phyloP scores from a whole-genome alignment of 2,329 filamentous ascomycete genomes.

The Penicillium sp. region DNA sequence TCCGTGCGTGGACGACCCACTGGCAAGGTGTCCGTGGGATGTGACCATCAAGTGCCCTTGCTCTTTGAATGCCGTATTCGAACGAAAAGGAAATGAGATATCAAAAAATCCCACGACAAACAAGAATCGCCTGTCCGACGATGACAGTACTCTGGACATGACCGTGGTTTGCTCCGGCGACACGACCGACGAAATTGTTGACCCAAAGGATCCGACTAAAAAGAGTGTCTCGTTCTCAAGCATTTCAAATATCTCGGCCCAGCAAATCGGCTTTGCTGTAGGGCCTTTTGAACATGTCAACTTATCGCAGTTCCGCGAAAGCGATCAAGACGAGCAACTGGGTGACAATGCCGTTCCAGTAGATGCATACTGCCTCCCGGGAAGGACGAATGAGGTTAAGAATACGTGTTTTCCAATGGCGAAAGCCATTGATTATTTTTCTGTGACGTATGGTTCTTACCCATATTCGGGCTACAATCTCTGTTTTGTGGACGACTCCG shows the following conservation, averaged over 20 bases:
- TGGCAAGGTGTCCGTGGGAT: constrained; percentile 79
- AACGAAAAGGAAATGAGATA: constrained; percentile 29
- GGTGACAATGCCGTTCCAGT: constrained; percentile 84
- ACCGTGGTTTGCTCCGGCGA: constrained; percentile 88
- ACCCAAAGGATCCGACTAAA: constrained; percentile 71
- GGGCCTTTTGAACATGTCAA: constrained; percentile 95
- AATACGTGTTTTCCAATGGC: constrained; percentile 85
- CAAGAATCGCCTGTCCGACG: constrained; percentile 52
- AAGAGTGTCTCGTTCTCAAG: constrained; percentile 86
- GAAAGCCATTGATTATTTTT: constrained; percentile 83
- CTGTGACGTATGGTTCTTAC: constrained; percentile 81
- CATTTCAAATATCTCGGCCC: constrained; percentile 69
- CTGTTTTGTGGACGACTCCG: constrained; percentile 88
- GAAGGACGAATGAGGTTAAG: constrained; percentile 73
- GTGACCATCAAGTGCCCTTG: constrained; percentile 81
- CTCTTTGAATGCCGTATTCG: constrained; percentile 73
- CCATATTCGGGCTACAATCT: constrained; percentile 90
- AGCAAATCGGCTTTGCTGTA: constrained; percentile 88
- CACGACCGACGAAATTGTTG: constrained; percentile 74
- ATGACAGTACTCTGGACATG: constrained; percentile 85
- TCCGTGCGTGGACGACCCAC: constrained; percentile 84
- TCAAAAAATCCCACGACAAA: constrained; percentile 16
- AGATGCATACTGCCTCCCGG: constrained; percentile 85
- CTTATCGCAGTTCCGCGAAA: constrained; percentile 80
- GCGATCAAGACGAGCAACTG: constrained; percentile 86